These are phyloP conservation scores for Leucosporidium creatinivorum DNA, from an alignment of 768 basidiomycete species.

Conservation along the genomic window DNA sequence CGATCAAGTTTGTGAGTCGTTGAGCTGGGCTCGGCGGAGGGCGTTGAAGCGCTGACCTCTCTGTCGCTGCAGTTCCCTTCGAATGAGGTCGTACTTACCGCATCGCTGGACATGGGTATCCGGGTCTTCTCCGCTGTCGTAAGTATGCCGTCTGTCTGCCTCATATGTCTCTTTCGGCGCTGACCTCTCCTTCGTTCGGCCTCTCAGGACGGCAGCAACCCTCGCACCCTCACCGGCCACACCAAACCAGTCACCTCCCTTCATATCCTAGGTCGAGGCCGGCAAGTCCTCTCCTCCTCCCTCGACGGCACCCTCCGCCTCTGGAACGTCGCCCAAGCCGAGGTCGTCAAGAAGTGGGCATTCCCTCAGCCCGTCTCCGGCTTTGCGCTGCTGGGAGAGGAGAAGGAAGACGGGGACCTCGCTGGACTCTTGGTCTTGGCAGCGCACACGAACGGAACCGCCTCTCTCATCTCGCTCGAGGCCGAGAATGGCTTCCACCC, in stretches of 20 bases:
- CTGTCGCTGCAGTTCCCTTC: slow-evolving; percentile 55
- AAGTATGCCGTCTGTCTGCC: neutral
- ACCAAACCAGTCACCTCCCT: slow-evolving; percentile 58
- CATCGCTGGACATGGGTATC: slow-evolving; percentile 61
- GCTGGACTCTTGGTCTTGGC: neutral
- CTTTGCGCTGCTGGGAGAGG: neutral
- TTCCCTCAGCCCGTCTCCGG: slow-evolving; percentile 6
- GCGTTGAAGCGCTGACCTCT: neutral
- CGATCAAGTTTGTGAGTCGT: slow-evolving; percentile 38
- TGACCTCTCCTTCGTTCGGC: neutral
- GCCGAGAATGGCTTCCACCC: neutral
- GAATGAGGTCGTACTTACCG: slow-evolving; percentile 61
- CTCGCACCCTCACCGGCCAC: slow-evolving; percentile 60
- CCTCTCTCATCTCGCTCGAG: slow-evolving; percentile 2
- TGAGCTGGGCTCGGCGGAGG: too few species aligned
- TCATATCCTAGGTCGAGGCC: slow-evolving; percentile 59
- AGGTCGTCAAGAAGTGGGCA: slow-evolving; percentile 45
- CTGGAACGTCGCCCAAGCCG: slow-evolving; percentile 62
- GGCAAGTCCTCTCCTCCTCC: slow-evolving; percentile 59
- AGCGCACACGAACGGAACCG: slow-evolving; percentile 11
- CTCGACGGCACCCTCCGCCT: slow-evolving; percentile 63
- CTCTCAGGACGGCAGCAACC: slow-evolving; percentile 47
- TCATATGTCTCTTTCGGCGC: too few species aligned
- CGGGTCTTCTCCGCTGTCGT: slow-evolving; percentile 57
- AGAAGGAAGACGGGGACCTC: neutral